Conservation (phyloP, 495 filamentous ascomycete species). For the Cenococcum geophilum region DNA sequence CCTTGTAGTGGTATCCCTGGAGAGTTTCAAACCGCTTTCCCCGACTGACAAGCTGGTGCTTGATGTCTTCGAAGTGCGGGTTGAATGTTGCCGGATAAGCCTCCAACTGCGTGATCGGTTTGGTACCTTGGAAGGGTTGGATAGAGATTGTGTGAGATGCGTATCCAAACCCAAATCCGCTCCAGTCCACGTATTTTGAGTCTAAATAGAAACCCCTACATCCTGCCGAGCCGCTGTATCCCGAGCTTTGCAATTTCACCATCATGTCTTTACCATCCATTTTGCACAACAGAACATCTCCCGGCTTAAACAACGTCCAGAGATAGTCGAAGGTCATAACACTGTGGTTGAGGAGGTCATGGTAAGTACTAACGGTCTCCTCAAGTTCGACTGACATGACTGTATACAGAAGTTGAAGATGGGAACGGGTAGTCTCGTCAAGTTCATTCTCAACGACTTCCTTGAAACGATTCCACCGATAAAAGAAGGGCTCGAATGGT, state of each 20-base stretch:
- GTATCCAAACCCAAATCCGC: constrained; percentile 53
- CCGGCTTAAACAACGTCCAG: constrained; percentile 51
- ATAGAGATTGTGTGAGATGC: constrained; percentile 40
- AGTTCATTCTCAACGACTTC: constrained; percentile 35
- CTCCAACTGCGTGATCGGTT: constrained; percentile 48
- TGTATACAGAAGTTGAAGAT: constrained; percentile 51
- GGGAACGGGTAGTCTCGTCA: constrained; percentile 45
- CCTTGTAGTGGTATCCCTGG: constrained; percentile 55
- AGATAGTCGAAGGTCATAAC: constrained; percentile 55
- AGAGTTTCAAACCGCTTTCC: constrained; percentile 39
- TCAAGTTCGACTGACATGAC: constrained; percentile 54
- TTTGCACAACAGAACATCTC: constrained; percentile 37
- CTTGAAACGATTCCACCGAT: constrained; percentile 57
- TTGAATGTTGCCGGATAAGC: constrained; percentile 54
- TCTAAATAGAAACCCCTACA: constrained; percentile 28
- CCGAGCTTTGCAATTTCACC: constrained; percentile 34
- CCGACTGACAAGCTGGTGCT: constrained; percentile 28
- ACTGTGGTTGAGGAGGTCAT: constrained; percentile 51
- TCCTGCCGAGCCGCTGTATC: constrained; percentile 31
- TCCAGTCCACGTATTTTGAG: constrained; percentile 49
- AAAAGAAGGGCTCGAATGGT: constrained; percentile 59
- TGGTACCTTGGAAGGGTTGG: constrained; percentile 49
- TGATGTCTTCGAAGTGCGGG: constrained; percentile 39
- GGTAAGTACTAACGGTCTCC: constrained; percentile 47
- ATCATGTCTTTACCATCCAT: constrained; percentile 37